Evolutionary conservation across 1,284 basidiomycete species (phyloP).

Genomic region (Nidula niveotomentosa): DNA sequence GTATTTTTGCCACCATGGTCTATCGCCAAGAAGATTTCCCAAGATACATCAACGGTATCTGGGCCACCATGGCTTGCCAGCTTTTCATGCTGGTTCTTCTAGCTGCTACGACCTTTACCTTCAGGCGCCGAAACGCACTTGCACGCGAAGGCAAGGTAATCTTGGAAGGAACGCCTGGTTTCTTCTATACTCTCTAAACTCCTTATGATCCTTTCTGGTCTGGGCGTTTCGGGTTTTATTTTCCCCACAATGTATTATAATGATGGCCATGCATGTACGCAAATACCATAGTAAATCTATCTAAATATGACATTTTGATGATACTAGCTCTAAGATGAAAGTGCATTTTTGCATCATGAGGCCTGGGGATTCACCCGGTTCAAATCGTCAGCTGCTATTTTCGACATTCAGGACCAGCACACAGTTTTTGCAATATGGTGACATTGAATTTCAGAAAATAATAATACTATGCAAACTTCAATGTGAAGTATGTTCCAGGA

Average conservation of each 20-base stretch:
- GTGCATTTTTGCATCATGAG: no score
- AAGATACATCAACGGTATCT: slow-evolving; percentile 27
- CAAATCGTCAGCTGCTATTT: no score
- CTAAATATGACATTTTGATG: no score
- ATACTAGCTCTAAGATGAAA: no score
- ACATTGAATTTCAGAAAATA: background rate
- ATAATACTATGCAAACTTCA: background rate
- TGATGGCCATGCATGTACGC: background rate
- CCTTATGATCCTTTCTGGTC: background rate
- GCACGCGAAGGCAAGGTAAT: slow-evolving; percentile 23
- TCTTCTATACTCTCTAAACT: slow-evolving; percentile 28
- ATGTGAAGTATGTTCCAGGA: background rate
- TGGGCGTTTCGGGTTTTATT: background rate
- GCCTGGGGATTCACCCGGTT: no score
- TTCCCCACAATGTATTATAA: background rate
- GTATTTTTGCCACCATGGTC: slow-evolving; percentile 32
- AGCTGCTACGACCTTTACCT: slow-evolving; percentile 20
- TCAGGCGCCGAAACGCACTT: slow-evolving; percentile 23
- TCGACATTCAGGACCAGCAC: no score
- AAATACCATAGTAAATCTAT: no score
- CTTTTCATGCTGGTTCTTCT: slow-evolving; percentile 25
- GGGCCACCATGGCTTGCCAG: slow-evolving; percentile 30
- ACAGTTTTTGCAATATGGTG: no score
- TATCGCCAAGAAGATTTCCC: slow-evolving; percentile 29
- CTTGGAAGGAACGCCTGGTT: slow-evolving; percentile 26